Evolutionary conservation across 192 early-diverging fungal genomes (phyloP).

Genomic region (Glomus cerebriforme): DNA sequence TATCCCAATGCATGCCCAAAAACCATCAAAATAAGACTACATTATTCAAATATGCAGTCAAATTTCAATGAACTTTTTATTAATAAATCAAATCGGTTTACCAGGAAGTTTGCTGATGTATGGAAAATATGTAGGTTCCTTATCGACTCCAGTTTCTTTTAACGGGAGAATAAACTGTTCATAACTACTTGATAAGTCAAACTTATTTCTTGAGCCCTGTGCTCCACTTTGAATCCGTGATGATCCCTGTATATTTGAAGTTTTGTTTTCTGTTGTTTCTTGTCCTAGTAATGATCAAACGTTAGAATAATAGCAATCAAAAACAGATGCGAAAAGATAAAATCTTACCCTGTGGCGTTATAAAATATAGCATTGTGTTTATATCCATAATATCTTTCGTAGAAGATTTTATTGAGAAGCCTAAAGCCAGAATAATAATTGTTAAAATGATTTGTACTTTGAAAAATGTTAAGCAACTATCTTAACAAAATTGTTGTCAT

Average conservation of each 20-base stretch:
- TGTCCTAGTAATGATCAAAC: neutral
- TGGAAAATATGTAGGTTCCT: conserved; percentile 8
- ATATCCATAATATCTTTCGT: neutral
- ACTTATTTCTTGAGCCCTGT: neutral
- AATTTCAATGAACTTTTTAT: neutral
- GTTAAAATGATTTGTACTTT: too few species aligned
- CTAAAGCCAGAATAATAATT: too few species aligned
- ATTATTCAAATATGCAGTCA: neutral
- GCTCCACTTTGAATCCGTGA: neutral
- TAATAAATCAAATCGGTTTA: neutral
- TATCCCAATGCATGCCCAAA: neutral
- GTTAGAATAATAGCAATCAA: neutral
- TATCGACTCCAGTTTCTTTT: neutral
- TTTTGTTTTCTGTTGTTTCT: neutral
- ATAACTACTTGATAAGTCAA: neutral
- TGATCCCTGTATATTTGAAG: neutral
- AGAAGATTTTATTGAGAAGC: too few species aligned
- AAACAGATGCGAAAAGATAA: neutral
- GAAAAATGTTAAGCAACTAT: too few species aligned
- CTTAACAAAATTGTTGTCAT: too few species aligned
- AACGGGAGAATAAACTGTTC: neutral
- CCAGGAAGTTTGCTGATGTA: conserved; percentile 8
- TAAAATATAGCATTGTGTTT: neutral
- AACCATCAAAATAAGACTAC: neutral
- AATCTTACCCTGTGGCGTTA: neutral